Percentiles rank a stretch among this genome's conserved stretches.
phyloP scores from a whole-genome alignment of 2,329 filamentous ascomycete species.

The Aspergillus tamarii region DNA sequence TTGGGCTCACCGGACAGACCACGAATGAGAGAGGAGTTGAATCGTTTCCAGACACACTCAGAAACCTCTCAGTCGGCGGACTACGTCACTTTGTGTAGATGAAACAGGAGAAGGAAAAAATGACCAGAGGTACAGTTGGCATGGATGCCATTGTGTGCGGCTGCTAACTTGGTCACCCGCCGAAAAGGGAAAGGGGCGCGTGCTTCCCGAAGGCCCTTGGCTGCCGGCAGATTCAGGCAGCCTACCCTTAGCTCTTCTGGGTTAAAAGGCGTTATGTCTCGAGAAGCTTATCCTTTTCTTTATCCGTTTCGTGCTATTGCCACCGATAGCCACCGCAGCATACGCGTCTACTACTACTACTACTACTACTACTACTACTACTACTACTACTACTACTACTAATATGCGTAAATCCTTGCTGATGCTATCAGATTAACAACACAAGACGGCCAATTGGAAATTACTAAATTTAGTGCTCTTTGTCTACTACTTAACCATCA shows the following conservation, averaged over 20 bases:
- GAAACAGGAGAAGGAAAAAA: neutral
- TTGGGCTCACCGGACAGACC: constrained; percentile 3
- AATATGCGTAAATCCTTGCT: neutral
- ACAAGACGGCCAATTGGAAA: neutral
- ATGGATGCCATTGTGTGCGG: constrained; percentile 27
- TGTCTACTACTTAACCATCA: neutral
- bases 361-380: no score
- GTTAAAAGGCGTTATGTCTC: neutral
- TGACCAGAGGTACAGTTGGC: neutral
- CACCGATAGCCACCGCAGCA: neutral
- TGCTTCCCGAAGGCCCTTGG: constrained; percentile 14
- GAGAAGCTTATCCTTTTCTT: neutral
- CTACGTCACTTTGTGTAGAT: neutral
- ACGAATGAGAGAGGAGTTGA: neutral
- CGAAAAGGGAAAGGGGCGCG: constrained; percentile 29
- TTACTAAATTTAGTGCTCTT: neutral
- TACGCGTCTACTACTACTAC: no score
- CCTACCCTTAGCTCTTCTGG: neutral
- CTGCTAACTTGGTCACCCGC: constrained; percentile 7
- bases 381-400: no score
- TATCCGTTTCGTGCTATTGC: neutral
- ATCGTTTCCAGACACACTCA: neutral
- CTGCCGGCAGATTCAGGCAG: constrained; percentile 19
- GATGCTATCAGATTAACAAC: neutral
- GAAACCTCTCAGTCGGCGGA: neutral